These are phyloP conservation scores for Knufia petricola DNA, from an alignment of 2,329 filamentous ascomycete genomes.

Conservation along the genomic window DNA sequence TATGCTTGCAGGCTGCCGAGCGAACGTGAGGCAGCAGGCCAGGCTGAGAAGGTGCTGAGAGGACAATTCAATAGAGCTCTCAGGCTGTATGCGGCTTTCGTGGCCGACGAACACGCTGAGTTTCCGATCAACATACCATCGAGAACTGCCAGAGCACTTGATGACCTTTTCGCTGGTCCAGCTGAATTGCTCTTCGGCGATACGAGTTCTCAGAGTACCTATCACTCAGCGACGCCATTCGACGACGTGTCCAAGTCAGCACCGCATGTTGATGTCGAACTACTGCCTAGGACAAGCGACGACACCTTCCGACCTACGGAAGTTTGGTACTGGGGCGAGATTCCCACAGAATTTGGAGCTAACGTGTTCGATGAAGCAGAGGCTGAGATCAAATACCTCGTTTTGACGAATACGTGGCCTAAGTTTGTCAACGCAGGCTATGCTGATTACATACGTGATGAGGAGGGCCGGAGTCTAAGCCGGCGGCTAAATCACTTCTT, in stretches of 20 bases:
- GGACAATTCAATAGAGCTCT: slow-evolving; percentile 43
- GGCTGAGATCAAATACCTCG: slow-evolving; percentile 49
- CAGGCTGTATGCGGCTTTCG: slow-evolving; percentile 48
- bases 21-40: slow-evolving; percentile 12
- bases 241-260: slow-evolving; percentile 10
- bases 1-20: slow-evolving; percentile 3
- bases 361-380: slow-evolving; percentile 48
- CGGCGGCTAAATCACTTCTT: background rate
- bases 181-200: background rate
- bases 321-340: slow-evolving; percentile 6
- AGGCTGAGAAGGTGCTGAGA: slow-evolving; percentile 26
- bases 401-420: slow-evolving; percentile 55
- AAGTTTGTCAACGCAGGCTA: slow-evolving; percentile 38
- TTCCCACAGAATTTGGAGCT: slow-evolving; percentile 32
- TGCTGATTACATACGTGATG: background rate
- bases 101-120: slow-evolving; percentile 47
- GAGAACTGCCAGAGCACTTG: slow-evolving; percentile 12
- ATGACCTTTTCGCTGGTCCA: slow-evolving; percentile 8
- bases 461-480: background rate
- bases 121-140: slow-evolving; percentile 48
- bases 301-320: background rate
- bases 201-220: slow-evolving; percentile 36
- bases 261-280: background rate
- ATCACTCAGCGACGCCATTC: slow-evolving; percentile 18
- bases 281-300: background rate